Conservation (phyloP, 352 stramenopile species). For the Phytophthora macrochlamydospora region DNA sequence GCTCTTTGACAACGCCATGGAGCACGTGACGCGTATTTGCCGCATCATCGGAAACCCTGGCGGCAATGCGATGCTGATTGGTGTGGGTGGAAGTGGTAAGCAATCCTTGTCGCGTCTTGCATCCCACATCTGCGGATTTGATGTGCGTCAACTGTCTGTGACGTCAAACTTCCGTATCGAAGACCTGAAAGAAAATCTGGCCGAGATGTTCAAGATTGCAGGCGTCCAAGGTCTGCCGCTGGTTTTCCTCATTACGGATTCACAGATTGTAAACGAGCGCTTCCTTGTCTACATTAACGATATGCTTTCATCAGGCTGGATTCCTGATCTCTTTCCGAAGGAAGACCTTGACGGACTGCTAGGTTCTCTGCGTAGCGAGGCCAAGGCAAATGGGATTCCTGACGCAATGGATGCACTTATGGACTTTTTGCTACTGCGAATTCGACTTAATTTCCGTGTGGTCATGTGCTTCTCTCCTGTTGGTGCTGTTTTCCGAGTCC, state of each 20-base stretch:
- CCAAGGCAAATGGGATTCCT: conserved; percentile 94
- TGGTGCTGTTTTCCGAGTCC: conserved; percentile 95
- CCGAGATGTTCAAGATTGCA: conserved; percentile 96
- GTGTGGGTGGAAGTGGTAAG: conserved; percentile 96
- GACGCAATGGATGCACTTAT: conserved; percentile 95
- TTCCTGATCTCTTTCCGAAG: conserved; percentile 97
- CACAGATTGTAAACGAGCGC: conserved; percentile 97
- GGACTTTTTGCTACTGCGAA: conserved; percentile 96
- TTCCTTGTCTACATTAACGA: conserved; percentile 99
- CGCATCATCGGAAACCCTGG: conserved; percentile 96
- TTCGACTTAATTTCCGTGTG: conserved; percentile 95
- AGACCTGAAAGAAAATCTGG: conserved; percentile 97
- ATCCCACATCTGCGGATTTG: conserved; percentile 97
- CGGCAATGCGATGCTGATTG: conserved; percentile 98
- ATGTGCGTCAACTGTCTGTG: conserved; percentile 95
- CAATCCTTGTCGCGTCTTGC: conserved; percentile 96
- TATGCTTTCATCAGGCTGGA: conserved; percentile 95
- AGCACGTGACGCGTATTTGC: conserved; percentile 96
- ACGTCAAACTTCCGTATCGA: conserved; percentile 97
- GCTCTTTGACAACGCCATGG: conserved; percentile 97
- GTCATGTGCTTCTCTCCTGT: conserved; percentile 98
- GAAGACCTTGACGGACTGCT: conserved; percentile 96
- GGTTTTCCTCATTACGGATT: conserved; percentile 98
- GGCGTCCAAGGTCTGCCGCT: conserved; percentile 94
- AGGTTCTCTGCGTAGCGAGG: conserved; percentile 92